Evolutionary conservation across 257 asterid species (phyloP).

Genomic region (Osmanthus fragrans): DNA sequence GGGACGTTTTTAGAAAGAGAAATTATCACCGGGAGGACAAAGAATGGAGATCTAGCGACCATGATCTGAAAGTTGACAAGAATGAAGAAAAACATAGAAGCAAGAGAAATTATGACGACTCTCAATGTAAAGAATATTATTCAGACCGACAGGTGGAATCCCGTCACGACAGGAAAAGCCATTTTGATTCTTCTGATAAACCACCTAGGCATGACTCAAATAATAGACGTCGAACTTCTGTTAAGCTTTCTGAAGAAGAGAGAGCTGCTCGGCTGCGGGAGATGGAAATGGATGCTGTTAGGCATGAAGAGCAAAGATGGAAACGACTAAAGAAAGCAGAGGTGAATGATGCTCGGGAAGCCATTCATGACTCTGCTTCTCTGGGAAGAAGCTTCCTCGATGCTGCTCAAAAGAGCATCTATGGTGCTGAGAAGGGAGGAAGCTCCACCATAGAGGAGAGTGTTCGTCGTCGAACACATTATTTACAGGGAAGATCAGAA

Average conservation of each 20-base stretch:
- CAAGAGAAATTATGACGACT: conserved; percentile 18
- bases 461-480: conserved; percentile 83
- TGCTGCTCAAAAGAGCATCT: conserved; percentile 73
- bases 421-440: conserved; percentile 94
- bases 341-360: conserved; percentile 73
- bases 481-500: conserved; percentile 68
- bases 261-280: conserved; percentile 82
- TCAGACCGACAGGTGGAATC: conserved; percentile 40
- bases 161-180: conserved; percentile 26
- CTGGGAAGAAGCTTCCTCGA: conserved; percentile 80
- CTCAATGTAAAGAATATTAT: conserved; percentile 29
- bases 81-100: conserved; percentile 20
- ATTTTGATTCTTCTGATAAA: conserved; percentile 32
- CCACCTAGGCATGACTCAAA: conserved; percentile 42
- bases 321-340: conserved; percentile 83
- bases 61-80: conserved; percentile 20
- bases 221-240: conserved; percentile 43
- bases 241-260: conserved; percentile 85
- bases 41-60: conserved; percentile 22
- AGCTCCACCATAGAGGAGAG: conserved; percentile 95
- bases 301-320: conserved; percentile 93
- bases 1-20: conserved; percentile 36
- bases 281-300: conserved; percentile 93
- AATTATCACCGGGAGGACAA: conserved; percentile 35
- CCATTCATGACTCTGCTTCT: conserved; percentile 40